Percentiles rank a stretch among this genome's conserved stretches.
These are phyloP conservation scores for Trametes cingulata DNA, from an alignment of 768 basidiomycete species.

Conservation along the genomic window DNA sequence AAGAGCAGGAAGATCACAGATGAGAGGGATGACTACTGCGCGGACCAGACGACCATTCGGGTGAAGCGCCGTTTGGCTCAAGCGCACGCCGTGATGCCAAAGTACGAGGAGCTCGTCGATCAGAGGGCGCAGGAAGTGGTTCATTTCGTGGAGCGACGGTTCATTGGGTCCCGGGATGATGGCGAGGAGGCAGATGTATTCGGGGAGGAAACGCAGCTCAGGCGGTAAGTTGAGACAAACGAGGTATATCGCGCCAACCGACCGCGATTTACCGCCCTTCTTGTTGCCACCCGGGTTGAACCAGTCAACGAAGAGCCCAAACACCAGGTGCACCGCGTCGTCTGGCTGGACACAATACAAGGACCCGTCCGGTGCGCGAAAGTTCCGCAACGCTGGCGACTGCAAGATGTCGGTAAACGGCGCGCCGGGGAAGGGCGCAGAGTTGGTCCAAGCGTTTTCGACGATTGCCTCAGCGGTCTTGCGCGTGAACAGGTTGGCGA, in stretches of 20 bases:
- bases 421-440: not conserved
- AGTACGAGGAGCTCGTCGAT: constrained; percentile 37
- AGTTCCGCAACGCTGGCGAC: not conserved
- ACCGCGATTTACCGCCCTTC: not conserved
- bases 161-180: constrained; percentile 44
- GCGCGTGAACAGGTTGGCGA: not conserved
- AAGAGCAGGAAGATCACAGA: constrained; percentile 40
- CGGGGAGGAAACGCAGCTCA: constrained; percentile 18
- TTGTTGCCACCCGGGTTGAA: constrained; percentile 18
- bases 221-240: constrained; percentile 30
- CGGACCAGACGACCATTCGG: constrained; percentile 32
- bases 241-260: constrained; percentile 24
- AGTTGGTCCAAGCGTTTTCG: not conserved
- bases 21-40: constrained; percentile 33
- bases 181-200: constrained; percentile 43
- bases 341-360: not conserved
- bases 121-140: constrained; percentile 40
- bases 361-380: not conserved
- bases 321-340: constrained; percentile 9
- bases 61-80: constrained; percentile 27
- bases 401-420: not conserved
- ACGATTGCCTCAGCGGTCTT: not conserved
- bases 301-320: constrained; percentile 17
- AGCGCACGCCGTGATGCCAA: constrained; percentile 36
- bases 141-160: constrained; percentile 35